Base-by-base conservation (phyloP, 2,329 filamentous ascomycete species). In the Hymenoscyphus linearis region DNA sequence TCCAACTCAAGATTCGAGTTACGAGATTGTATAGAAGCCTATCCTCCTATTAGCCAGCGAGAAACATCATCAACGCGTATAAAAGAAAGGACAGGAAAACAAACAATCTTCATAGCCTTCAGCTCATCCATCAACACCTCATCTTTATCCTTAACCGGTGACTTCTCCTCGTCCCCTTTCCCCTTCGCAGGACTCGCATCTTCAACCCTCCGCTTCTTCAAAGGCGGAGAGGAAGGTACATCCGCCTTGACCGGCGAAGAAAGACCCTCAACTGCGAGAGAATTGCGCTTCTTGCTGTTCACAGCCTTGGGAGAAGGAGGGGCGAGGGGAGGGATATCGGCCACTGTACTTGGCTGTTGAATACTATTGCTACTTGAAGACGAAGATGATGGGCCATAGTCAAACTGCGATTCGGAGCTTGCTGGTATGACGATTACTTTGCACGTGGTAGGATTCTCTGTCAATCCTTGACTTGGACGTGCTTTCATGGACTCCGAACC, bases 1-100 rank as follows among this genome's bases (percentile, higher is more conserved):
- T 73, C 72, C 22, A 62, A 62, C 68, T 77, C 73, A 3, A 85
- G 75, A 25, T 75, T 71, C 0, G 76, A 70, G 25, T 82, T 78
- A 57, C 79, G 81, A 13, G 75, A 68, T 72, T 82, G 75, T 7
- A 73, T 62, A 0, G 69, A 72, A 9, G 69, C 62, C 70, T 72
- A 13, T 37, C 36, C 16, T 55, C 53, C 10, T 25, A 16, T 63
- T 52, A 44, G 9, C 13, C 3, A 10, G 6, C 2, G 34, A 14
- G 1, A 12, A 31, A 12, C 31, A 22, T 2, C 10, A 31, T 31
- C 31, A 31, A 31, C 6, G 6, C 31, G 6, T 31, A n/a, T 3
- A 34, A 2, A 40, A 37, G 10, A 53, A 2, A 13, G 55, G 16
- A n/a, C n/a, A n/a, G n/a, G 12, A 37, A n/a, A 13, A 67, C 69